Evolutionary conservation across 2,329 filamentous ascomycete genomes (phyloP).

Genomic region (Ophiostoma novo-ulmi): DNA sequence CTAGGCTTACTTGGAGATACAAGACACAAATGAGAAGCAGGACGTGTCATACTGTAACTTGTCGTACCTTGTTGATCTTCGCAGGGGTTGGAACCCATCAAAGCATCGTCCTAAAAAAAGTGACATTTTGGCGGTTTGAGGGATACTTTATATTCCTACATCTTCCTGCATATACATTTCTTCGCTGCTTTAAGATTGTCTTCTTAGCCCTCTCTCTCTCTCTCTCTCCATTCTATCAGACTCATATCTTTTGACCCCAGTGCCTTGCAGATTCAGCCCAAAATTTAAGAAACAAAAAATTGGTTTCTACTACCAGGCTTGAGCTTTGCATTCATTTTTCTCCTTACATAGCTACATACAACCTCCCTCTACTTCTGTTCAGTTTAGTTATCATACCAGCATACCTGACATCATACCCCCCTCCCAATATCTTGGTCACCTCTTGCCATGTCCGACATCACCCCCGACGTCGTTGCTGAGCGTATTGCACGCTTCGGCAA

Average conservation of each 20-base stretch:
- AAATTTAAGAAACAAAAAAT: neutral
- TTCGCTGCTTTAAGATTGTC: neutral
- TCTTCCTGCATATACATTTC: neutral
- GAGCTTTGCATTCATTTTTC: neutral
- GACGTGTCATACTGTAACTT: too few species aligned
- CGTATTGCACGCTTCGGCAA: slow-evolving; percentile 36
- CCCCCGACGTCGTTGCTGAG: slow-evolving; percentile 30
- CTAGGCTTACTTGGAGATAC: too few species aligned
- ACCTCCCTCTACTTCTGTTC: neutral
- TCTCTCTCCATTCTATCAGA: neutral
- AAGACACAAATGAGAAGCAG: too few species aligned
- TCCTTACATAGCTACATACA: neutral
- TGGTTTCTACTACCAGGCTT: neutral
- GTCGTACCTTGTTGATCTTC: too few species aligned
- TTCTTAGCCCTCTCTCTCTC: neutral
- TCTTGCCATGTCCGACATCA: slow-evolving; percentile 31
- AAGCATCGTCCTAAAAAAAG: too few species aligned
- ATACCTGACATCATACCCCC: neutral
- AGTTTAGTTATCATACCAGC: neutral
- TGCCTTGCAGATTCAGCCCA: neutral
- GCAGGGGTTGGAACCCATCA: too few species aligned
- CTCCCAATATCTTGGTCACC: neutral
- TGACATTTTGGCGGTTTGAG: too few species aligned
- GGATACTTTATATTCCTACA: neutral
- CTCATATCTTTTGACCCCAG: neutral